These are phyloP conservation scores for Cryphonectria radicalis DNA, from an alignment of 2,329 filamentous ascomycete species.

Conservation along the genomic window DNA sequence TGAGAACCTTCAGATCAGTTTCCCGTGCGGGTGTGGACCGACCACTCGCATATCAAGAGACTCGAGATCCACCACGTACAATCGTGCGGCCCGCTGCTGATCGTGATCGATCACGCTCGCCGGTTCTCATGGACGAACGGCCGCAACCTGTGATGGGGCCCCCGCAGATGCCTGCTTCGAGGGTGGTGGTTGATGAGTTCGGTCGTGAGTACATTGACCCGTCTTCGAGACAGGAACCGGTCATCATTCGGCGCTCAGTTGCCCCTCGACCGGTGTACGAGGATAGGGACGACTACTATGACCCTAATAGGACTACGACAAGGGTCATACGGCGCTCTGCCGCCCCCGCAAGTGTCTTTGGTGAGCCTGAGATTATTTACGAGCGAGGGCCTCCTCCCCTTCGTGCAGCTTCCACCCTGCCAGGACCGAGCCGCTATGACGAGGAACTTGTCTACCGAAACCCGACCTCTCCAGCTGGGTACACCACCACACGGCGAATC, in stretches of 20 bases:
- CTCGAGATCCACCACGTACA: slow-evolving; percentile 48
- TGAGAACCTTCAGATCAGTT: slow-evolving; percentile 44
- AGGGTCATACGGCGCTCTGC: slow-evolving; percentile 53
- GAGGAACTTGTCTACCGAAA: slow-evolving; percentile 57
- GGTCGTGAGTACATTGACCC: slow-evolving; percentile 77
- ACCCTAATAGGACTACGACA: slow-evolving; percentile 25
- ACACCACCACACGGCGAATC: slow-evolving; percentile 56
- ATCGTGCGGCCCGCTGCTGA: slow-evolving; percentile 55
- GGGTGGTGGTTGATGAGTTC: slow-evolving; percentile 80
- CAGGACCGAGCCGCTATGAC: slow-evolving; percentile 50
- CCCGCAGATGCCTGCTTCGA: slow-evolving; percentile 58
- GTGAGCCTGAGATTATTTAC: slow-evolving; percentile 65
- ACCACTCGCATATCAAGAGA: slow-evolving; percentile 49
- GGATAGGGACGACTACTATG: slow-evolving; percentile 34
- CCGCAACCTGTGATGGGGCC: slow-evolving; percentile 53
- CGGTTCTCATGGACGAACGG: slow-evolving; percentile 48
- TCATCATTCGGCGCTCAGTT: slow-evolving; percentile 56
- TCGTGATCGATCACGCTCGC: slow-evolving; percentile 53
- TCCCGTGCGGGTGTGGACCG: slow-evolving; percentile 49
- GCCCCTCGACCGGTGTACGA: slow-evolving; percentile 46
- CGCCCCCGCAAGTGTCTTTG: slow-evolving; percentile 47
- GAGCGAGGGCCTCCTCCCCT: slow-evolving; percentile 59
- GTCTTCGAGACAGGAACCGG: slow-evolving; percentile 39
- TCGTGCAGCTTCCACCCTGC: slow-evolving; percentile 56
- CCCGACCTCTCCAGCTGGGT: slow-evolving; percentile 53